Evolutionary conservation across 2,329 filamentous ascomycete genomes (phyloP).

Genomic region (Botryotinia globosa): DNA sequence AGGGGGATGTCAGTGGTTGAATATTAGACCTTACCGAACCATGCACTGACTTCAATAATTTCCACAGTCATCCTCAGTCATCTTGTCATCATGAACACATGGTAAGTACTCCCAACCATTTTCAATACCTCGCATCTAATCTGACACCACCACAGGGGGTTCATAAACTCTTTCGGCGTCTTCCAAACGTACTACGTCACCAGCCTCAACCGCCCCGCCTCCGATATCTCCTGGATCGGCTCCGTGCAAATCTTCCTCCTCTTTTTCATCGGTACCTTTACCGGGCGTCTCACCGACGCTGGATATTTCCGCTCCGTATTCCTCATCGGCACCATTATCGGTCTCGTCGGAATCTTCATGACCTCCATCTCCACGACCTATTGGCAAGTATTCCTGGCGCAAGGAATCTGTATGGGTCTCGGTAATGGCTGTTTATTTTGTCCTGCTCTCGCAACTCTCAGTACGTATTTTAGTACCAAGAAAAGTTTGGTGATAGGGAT

Average conservation of each 20-base stretch:
- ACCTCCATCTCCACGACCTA: constrained; percentile 42
- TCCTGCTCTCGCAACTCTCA: constrained; percentile 41
- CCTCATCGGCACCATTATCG: constrained; percentile 34
- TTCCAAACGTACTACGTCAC: constrained; percentile 46
- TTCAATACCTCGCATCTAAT: neutral
- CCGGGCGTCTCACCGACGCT: constrained; percentile 42
- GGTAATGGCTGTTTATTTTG: constrained; percentile 44
- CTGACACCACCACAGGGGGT: constrained; percentile 33
- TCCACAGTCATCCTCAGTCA: constrained; percentile 29
- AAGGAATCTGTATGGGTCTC: constrained; percentile 44
- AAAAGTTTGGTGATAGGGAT: constrained; percentile 42
- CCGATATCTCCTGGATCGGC: constrained; percentile 47
- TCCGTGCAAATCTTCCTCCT: constrained; percentile 44
- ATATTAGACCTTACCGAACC: neutral
- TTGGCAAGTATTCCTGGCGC: constrained; percentile 46
- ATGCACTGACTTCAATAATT: neutral
- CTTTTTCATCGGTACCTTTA: constrained; percentile 43
- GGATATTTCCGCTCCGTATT: constrained; percentile 40
- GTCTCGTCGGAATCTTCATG: constrained; percentile 43
- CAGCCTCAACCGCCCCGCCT: constrained; percentile 37
- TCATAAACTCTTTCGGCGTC: constrained; percentile 44
- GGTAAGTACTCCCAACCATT: constrained; percentile 18
- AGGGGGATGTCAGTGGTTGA: no score
- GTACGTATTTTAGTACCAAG: constrained; percentile 44
- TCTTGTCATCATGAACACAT: constrained; percentile 37